Evolutionary conservation across 371 early-diverging fungal species (phyloP).

Genomic region (Rhizoclosmatium hyalinum): DNA sequence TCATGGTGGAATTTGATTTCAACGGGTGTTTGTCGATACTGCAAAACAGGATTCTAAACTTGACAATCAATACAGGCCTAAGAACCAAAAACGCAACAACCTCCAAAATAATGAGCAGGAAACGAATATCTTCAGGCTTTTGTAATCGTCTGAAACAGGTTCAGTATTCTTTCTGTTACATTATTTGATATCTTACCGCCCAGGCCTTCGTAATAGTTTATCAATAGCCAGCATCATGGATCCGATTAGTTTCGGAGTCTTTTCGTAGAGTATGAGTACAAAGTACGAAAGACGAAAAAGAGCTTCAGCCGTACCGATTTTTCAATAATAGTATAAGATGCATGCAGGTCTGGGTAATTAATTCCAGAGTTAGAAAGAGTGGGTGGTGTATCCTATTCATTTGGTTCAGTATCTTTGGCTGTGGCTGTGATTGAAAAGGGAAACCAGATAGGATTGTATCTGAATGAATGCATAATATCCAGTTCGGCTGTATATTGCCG

Average conservation of each 20-base stretch:
- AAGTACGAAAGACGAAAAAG: constrained; percentile 5
- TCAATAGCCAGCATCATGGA: constrained; percentile 83
- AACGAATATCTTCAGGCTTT: constrained; percentile 69
- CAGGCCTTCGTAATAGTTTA: constrained; percentile 77
- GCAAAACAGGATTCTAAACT: constrained; percentile 72
- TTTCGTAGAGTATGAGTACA: neutral
- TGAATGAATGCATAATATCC: no score
- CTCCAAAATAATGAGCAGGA: constrained; percentile 83
- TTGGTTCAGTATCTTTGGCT: neutral
- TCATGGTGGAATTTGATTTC: constrained; percentile 78
- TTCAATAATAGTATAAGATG: constrained; percentile 72
- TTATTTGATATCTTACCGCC: constrained; percentile 52
- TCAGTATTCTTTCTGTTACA: neutral
- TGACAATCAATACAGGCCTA: neutral
- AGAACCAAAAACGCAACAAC: constrained; percentile 41
- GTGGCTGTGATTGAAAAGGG: neutral
- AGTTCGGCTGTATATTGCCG: neutral
- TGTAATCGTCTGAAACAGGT: constrained; percentile 32
- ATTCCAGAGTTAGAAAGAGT: constrained; percentile 73
- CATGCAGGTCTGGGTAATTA: constrained; percentile 69
- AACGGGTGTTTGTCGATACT: constrained; percentile 68
- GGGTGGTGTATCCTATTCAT: constrained; percentile 55
- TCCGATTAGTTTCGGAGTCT: constrained; percentile 62
- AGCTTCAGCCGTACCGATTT: constrained; percentile 60
- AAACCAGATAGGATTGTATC: neutral